phyloP scores from a whole-genome alignment of 1,139 yeast genomes.

The Nakaseomyces bracarensis region DNA sequence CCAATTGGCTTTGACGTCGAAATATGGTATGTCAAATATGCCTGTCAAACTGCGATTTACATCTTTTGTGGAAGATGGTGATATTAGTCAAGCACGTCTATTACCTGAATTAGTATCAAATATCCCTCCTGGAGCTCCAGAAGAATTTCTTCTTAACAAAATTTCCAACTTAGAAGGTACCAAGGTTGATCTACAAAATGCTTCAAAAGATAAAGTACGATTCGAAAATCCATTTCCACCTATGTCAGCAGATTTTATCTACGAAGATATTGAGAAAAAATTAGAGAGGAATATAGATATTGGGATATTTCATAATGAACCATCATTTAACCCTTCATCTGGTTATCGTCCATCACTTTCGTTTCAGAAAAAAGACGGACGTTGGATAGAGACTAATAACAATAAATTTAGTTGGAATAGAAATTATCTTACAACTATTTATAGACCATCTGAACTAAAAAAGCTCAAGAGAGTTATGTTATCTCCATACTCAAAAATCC shows the following conservation, averaged over 20 bases:
- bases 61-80: slow-evolving; percentile 16
- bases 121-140: slow-evolving; percentile 1
- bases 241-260: not conserved
- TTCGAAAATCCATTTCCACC: slow-evolving; percentile 2
- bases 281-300: not conserved
- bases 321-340: not conserved
- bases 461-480: not conserved
- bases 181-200: slow-evolving; percentile 3
- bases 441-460: slow-evolving; percentile 1
- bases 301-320: not conserved
- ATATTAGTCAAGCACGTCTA: slow-evolving; percentile 8
- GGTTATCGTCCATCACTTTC: not conserved
- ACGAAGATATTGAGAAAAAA: slow-evolving; percentile 3
- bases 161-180: not conserved
- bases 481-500: not conserved
- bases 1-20: not conserved
- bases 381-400: not conserved
- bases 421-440: not conserved
- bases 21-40: slow-evolving; percentile 2
- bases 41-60: slow-evolving; percentile 12
- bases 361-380: not conserved
- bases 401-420: not conserved
- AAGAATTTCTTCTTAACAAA: slow-evolving; percentile 4
- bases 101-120: slow-evolving; percentile 3
- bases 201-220: not conserved